Conservation (phyloP, 2,329 filamentous ascomycete species). For the Xylaria sp. region DNA sequence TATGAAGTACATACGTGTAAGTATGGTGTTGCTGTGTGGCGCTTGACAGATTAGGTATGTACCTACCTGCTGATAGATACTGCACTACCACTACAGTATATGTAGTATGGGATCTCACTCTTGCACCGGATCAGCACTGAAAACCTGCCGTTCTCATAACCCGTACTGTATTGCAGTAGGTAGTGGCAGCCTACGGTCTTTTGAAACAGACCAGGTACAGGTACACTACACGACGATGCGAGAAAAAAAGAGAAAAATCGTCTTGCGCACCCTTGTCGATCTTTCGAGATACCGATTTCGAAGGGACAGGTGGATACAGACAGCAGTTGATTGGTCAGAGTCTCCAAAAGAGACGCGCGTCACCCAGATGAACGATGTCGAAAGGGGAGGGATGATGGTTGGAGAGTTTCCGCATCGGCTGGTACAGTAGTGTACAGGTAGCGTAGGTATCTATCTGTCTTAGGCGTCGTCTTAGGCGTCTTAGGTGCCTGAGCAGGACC, state of each 20-base stretch:
- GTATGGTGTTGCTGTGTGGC: slow-evolving; percentile 20
- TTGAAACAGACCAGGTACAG: slow-evolving; percentile 19
- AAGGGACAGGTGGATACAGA: slow-evolving; percentile 29
- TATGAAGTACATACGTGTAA: too few relatives aligned
- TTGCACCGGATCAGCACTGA: not conserved
- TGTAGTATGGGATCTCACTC: too few relatives aligned
- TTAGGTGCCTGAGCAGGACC: not conserved
- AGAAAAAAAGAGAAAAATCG: slow-evolving; percentile 6
- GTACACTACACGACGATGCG: not conserved
- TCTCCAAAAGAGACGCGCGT: slow-evolving; percentile 46
- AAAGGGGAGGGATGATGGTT: slow-evolving; percentile 25
- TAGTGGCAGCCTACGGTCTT: not conserved
- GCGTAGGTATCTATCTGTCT: not conserved
- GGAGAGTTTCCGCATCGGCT: slow-evolving; percentile 23
- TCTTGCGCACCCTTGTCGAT: slow-evolving; percentile 12
- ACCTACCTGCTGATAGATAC: too few relatives aligned
- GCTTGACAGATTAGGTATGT: slow-evolving; percentile 8
- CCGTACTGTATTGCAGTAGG: not conserved
- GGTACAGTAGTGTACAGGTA: not conserved
- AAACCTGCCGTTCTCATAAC: not conserved
- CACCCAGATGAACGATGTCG: slow-evolving; percentile 36
- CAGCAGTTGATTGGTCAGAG: slow-evolving; percentile 41
- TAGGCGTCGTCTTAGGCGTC: too few relatives aligned
- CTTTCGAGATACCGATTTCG: slow-evolving; percentile 24
- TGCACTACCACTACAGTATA: too few relatives aligned